phyloP scores from a whole-genome alignment of 208 protist genomes.

The Trypanosoma conorhini region DNA sequence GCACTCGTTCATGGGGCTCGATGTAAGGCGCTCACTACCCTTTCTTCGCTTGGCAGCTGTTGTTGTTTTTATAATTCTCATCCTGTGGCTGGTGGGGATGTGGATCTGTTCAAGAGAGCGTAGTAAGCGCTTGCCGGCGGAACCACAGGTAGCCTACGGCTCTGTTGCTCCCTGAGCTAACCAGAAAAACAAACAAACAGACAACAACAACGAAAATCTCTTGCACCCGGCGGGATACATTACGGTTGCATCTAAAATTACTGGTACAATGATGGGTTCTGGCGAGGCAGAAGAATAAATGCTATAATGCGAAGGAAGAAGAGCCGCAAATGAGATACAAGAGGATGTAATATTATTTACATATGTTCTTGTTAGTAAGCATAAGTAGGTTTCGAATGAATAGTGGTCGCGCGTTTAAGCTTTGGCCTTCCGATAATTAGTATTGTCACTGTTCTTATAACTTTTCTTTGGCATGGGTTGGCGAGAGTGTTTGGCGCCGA shows the following conservation, averaged over 20 bases:
- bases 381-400: too few relatives aligned
- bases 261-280: neutral
- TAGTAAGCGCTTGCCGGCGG: neutral
- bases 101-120: constrained; percentile 1
- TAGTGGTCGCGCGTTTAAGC: too few relatives aligned
- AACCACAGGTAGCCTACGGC: constrained; percentile 3
- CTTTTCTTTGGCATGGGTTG: too few relatives aligned
- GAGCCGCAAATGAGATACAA: too few relatives aligned
- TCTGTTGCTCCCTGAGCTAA: constrained; percentile 2
- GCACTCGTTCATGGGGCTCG: neutral
- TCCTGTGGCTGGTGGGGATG: constrained; percentile 3
- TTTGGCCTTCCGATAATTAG: too few relatives aligned
- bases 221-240: neutral
- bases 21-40: constrained; percentile 29
- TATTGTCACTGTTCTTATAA: too few relatives aligned
- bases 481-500: too few relatives aligned
- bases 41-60: constrained; percentile 30
- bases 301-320: too few relatives aligned
- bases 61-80: constrained; percentile 27
- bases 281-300: too few relatives aligned
- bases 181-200: constrained; percentile 8
- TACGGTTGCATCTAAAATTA: neutral
- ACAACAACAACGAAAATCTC: neutral
- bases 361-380: too few relatives aligned
- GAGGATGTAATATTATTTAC: too few relatives aligned